Base-by-base conservation (phyloP, 352 stramenopile genomes). In the Globisporangium splendens region DNA sequence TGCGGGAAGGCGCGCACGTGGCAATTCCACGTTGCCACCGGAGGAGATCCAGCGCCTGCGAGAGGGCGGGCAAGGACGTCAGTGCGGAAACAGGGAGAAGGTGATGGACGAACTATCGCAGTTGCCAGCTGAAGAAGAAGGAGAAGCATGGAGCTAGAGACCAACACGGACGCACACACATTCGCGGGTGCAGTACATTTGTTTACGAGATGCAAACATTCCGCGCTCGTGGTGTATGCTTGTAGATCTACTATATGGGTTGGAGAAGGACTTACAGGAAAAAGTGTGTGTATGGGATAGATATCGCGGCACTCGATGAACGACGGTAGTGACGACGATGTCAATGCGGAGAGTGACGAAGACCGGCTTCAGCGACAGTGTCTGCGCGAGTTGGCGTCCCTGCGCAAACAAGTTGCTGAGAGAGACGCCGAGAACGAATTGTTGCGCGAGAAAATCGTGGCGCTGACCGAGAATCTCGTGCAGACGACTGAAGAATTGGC, bases 401-500 rank as follows among this genome's bases (percentile, higher is more conserved):
- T 85, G 39, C 78, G 66, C 1, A 44, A 48, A 10, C 65, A 75
- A 24, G 56, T 84, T 39, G 56, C 39, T 10, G 66, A 54, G 20
- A 72, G 65, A 15, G 63, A 88, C 20, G 52, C 72, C 11, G 70
- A 84, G 50, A 64, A 70, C 3, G 38, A 43, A 5, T 35, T 72
- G 38, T 52, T 91, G 51, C 60, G 73, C 46, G 58, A 67, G 11
- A 69, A 81, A 44, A 54, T 88, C 44, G 18, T 48, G 15, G 52
- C 56, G 18, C 59, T 90, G 35, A 84, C 76, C 17, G 54, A 54
- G 24, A 68, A 76, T 28, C 61, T 90, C 18, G 70, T 60, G 11
- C 76, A 86, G 59, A 88, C 76, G 20, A 85, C 78, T 41, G 63
- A 69, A 33, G 78, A 87, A 61, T 49, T 91, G 22, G 68, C 70